Percentiles rank a stretch among this genome's conserved stretches.
Conservation (phyloP, 2,329 filamentous ascomycete species). For the Thermomyces lanuginosus region DNA sequence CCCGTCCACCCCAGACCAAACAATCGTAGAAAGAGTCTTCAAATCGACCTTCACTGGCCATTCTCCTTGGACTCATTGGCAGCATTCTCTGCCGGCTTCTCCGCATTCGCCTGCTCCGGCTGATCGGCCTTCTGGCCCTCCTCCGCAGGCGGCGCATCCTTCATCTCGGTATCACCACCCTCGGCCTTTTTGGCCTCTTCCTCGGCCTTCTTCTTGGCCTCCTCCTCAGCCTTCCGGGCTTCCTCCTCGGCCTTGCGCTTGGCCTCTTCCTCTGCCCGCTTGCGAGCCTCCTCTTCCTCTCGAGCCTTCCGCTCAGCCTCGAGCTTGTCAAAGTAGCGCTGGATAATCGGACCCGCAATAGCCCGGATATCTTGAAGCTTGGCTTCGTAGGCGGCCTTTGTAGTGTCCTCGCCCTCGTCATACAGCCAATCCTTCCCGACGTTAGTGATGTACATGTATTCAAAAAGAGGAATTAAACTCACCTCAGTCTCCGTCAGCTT, state of each 20-base stretch:
- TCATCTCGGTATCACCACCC: constrained; percentile 39
- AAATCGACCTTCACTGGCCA: neutral
- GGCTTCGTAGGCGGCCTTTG: constrained; percentile 81
- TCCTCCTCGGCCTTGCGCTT: constrained; percentile 62
- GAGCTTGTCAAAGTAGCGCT: constrained; percentile 89
- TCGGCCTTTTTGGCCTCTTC: constrained; percentile 12
- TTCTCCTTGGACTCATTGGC: neutral
- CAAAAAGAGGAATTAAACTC: constrained; percentile 24
- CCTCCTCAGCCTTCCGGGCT: constrained; percentile 36
- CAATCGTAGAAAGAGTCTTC: neutral
- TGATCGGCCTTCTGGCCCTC: constrained; percentile 13
- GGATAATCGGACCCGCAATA: constrained; percentile 76
- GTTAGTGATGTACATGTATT: constrained; percentile 9
- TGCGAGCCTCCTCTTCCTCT: constrained; percentile 49
- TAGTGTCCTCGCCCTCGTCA: constrained; percentile 86
- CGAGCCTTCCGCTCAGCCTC: constrained; percentile 63
- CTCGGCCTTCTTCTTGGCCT: constrained; percentile 24
- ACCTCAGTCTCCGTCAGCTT: constrained; percentile 81
- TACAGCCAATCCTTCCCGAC: constrained; percentile 79
- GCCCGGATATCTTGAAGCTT: constrained; percentile 94
- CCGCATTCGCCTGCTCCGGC: too few relatives aligned
- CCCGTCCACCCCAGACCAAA: neutral
- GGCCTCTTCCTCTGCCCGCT: constrained; percentile 51
- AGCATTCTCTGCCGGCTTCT: too few relatives aligned
- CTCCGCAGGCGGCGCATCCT: constrained; percentile 37